These are phyloP conservation scores for Trichophaea hybrida DNA, from an alignment of 2,329 filamentous ascomycete species.

Conservation along the genomic window DNA sequence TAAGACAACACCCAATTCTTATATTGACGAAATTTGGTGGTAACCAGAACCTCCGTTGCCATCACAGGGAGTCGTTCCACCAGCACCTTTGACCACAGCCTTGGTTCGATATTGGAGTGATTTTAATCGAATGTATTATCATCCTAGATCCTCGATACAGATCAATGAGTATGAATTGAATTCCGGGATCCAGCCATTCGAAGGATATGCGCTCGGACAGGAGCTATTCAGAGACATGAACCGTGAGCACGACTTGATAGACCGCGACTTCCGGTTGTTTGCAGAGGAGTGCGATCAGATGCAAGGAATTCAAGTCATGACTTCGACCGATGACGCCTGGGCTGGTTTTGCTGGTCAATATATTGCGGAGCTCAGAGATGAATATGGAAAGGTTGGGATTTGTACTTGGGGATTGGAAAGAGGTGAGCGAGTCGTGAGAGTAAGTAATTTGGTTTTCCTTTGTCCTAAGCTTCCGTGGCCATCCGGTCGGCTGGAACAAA, in stretches of 20 bases:
- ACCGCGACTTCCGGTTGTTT: slow-evolving; percentile 79
- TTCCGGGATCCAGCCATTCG: slow-evolving; percentile 66
- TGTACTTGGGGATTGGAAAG: slow-evolving; percentile 79
- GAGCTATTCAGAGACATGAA: slow-evolving; percentile 61
- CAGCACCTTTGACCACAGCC: slow-evolving; percentile 50
- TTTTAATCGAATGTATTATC: slow-evolving; percentile 82
- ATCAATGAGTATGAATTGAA: slow-evolving; percentile 76
- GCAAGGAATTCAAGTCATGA: slow-evolving; percentile 70
- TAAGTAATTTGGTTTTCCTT: slow-evolving; percentile 27
- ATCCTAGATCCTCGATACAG: slow-evolving; percentile 75
- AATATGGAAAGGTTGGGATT: slow-evolving; percentile 74
- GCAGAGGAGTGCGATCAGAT: slow-evolving; percentile 86
- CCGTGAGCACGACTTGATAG: slow-evolving; percentile 70
- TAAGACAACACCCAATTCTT: background rate
- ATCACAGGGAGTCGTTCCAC: slow-evolving; percentile 38
- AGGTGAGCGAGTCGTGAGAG: slow-evolving; percentile 40
- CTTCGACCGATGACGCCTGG: slow-evolving; percentile 64
- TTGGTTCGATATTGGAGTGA: slow-evolving; percentile 94
- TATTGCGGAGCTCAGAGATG: slow-evolving; percentile 66
- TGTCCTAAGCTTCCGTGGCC: background rate
- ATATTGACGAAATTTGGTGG: slow-evolving; percentile 5
- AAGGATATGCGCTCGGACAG: slow-evolving; percentile 57
- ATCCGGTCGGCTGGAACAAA: background rate
- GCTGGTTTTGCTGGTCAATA: slow-evolving; percentile 61
- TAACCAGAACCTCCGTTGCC: background rate